Base-by-base conservation (phyloP, 495 filamentous ascomycete genomes). In the Neurospora hispaniola region DNA sequence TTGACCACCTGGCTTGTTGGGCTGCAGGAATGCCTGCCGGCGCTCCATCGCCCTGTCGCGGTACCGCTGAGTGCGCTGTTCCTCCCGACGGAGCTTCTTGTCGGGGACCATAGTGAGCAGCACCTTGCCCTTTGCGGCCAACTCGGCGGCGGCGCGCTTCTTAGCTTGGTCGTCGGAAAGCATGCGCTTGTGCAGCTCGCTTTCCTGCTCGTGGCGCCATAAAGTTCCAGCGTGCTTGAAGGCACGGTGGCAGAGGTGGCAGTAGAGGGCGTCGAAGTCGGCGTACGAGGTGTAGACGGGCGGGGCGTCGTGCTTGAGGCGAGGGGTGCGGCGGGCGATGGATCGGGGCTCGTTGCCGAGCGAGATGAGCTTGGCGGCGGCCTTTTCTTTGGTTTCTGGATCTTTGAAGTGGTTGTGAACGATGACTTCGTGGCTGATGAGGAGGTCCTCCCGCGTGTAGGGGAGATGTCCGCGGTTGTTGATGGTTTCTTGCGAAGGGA, bases 31-130 rank as follows among this genome's bases (percentile, higher is more conserved):
- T 4, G 88, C 90, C 74, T 90, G 76, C n/a, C 94, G 88, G 7
- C 94, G 88, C 80, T 96, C 94, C 73, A 88, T 90, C 2, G 94
- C 94, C 66, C 94, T 90, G 72, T 97, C 94, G 44, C 94, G 89
- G 78, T 97, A 97, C 70, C 80, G 85, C 9, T 81, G 80, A 74
- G 87, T 85, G 41, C 78, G 78, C 31, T 80, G 78, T 72, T 79
- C 73, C 44, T 77, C 69, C 70, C 80, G 73, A 54, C 73, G 75
- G 9, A 69, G 38, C 75, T 73, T 69, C 71, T 85, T 88, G 35
- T 84, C 80, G 72, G 74, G 42, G 73, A 77, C 59, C 79, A 80
- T 42, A 27, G 83, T 84, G 23, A 87, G 75, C 23, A 85, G 82
- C 7, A 87, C 84, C 59, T 91, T 88, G 69, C 89, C 86, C 73